A percentile compares a stretch with the other conserved stretches of the same genome.
Conservation (phyloP, 176 grass and related monocot species). For the Tillandsia fasciculata region DNA sequence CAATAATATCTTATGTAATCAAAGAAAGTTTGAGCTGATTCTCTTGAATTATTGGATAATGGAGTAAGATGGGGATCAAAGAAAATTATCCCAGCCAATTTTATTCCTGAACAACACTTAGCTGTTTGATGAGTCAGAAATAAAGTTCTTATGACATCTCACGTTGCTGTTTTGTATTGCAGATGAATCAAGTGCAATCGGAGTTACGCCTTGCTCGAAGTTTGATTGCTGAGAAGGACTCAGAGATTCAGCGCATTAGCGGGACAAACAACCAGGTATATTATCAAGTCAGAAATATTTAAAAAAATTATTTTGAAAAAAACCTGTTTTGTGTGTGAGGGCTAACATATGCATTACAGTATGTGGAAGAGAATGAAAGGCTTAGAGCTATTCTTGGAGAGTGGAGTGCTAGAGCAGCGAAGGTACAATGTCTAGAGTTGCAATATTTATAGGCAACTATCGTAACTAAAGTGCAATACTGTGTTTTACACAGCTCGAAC, state of each 20-base stretch:
- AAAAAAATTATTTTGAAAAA: neutral
- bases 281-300: constrained; percentile 3
- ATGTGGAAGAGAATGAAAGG: constrained; percentile 93
- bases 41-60: too few relatives aligned
- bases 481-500: constrained; percentile 62
- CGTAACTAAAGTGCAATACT: neutral
- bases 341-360: constrained; percentile 37
- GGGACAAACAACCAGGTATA: constrained; percentile 73
- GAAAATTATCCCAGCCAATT: too few relatives aligned
- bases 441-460: neutral
- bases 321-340: neutral
- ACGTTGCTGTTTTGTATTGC: constrained; percentile 10
- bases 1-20: neutral
- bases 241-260: constrained; percentile 70
- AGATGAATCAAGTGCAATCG: constrained; percentile 97
- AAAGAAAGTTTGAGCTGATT: neutral
- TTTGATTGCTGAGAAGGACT: constrained; percentile 78
- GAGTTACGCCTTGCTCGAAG: constrained; percentile 77
- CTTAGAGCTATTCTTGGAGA: constrained; percentile 97
- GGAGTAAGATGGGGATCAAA: too few relatives aligned
- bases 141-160: neutral
- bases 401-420: constrained; percentile 95
- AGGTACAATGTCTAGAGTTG: constrained; percentile 28
- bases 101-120: too few relatives aligned
- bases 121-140: neutral